Percentiles rank a stretch among this genome's conserved stretches.
phyloP scores from a whole-genome alignment of 163 green algal species.

The Coccomyxa subellipsoidea region DNA sequence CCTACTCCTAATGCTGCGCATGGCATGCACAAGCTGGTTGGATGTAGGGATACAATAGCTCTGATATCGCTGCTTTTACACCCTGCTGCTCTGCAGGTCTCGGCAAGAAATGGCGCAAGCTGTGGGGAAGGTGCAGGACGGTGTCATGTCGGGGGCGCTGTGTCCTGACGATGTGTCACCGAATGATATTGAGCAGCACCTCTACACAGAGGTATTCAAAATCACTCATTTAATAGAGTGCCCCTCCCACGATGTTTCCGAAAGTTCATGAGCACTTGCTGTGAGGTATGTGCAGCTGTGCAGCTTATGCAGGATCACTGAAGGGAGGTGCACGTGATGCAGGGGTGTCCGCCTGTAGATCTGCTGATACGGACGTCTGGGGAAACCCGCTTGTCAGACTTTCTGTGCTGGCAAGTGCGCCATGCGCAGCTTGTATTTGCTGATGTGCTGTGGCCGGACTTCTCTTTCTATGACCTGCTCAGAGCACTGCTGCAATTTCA shows the following conservation, averaged over 20 bases:
- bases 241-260: background rate
- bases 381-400: conserved; percentile 89
- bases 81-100: conserved; percentile 38
- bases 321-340: background rate
- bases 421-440: conserved; percentile 68
- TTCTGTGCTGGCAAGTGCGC: conserved; percentile 82
- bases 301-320: background rate
- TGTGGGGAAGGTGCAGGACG: conserved; percentile 27
- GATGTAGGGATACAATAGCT: too few relatives aligned
- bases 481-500: conserved; percentile 61
- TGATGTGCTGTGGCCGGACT: conserved; percentile 69
- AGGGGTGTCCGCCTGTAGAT: conserved; percentile 60
- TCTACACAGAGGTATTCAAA: conserved; percentile 45
- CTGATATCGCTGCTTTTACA: background rate
- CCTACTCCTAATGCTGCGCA: background rate
- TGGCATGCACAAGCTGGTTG: too few relatives aligned
- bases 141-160: conserved; percentile 27
- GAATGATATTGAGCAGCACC: conserved; percentile 33
- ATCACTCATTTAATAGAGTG: background rate
- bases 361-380: conserved; percentile 87
- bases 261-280: too few relatives aligned
- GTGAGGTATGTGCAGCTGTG: background rate
- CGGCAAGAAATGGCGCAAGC: conserved; percentile 67
- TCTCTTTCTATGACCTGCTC: conserved; percentile 68
- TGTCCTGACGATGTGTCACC: conserved; percentile 34